phyloP scores from a whole-genome alignment of 2,329 filamentous ascomycete genomes.

The Hirsutella minnesotensis region DNA sequence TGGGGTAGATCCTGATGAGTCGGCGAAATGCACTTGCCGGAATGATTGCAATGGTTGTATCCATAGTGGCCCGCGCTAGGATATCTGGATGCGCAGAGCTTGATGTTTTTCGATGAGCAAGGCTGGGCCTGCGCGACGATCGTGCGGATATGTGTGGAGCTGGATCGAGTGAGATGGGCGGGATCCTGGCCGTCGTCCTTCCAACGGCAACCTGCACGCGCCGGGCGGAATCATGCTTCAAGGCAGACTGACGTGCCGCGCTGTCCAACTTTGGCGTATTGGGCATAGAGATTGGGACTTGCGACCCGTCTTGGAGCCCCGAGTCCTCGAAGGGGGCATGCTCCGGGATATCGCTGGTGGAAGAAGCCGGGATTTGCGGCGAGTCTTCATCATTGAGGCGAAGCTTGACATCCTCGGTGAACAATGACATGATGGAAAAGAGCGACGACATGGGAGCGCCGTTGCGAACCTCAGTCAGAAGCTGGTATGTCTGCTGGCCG shows the following conservation, averaged over 20 bases:
- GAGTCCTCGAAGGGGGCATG: conserved; percentile 14
- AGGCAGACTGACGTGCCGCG: conserved; percentile 6
- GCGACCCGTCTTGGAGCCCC: conserved; percentile 2
- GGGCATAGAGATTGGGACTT: conserved; percentile 19
- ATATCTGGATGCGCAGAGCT: conserved; percentile 93
- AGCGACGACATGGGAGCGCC: conserved; percentile 96
- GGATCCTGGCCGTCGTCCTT: conserved; percentile 40
- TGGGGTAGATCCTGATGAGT: conserved; percentile 86
- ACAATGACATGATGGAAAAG: conserved; percentile 93
- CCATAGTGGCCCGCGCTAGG: conserved; percentile 87
- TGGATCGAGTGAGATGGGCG: conserved; percentile 60
- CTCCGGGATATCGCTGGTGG: conserved; percentile 16
- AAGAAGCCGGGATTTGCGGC: conserved; percentile 8
- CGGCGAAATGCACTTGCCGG: conserved; percentile 91
- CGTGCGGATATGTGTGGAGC: conserved; percentile 14
- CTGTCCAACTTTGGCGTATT: conserved; percentile 26
- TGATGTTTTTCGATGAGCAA: conserved; percentile 34
- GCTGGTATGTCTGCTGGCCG: conserved; percentile 76
- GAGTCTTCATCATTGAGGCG: conserved; percentile 53
- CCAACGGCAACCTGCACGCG: conserved; percentile 5
- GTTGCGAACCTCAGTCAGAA: conserved; percentile 94
- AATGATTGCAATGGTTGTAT: conserved; percentile 97
- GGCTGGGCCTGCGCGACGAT: conserved; percentile 21
- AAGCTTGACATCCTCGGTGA: conserved; percentile 87
- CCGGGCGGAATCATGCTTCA: conserved; percentile 8